phyloP scores from a whole-genome alignment of 2,329 filamentous ascomycete species.

The Penicillium sp. region DNA sequence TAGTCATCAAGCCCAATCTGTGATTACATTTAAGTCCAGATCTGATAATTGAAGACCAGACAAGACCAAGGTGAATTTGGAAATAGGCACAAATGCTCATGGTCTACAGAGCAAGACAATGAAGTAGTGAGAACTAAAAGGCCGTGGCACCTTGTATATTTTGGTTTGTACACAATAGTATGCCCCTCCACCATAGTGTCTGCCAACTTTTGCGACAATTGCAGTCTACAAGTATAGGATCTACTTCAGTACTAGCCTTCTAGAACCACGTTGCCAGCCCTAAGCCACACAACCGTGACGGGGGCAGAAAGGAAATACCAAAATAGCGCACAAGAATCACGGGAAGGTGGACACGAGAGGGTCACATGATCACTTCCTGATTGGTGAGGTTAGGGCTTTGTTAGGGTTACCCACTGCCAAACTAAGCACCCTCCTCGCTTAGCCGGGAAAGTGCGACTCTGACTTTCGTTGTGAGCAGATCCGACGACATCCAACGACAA shows the following conservation, averaged over 20 bases:
- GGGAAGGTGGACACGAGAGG: neutral
- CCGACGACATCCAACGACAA: slow-evolving; percentile 46
- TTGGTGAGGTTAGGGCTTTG: slow-evolving; percentile 28
- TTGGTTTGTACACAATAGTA: no score
- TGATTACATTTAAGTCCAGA: slow-evolving; percentile 8
- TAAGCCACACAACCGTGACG: neutral
- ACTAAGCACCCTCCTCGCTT: slow-evolving; percentile 34
- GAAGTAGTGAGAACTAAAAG: no score
- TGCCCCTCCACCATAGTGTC: neutral
- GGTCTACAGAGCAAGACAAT: no score
- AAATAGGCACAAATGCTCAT: no score
- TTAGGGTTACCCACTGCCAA: slow-evolving; percentile 44
- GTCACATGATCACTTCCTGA: neutral
- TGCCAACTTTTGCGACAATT: neutral
- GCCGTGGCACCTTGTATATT: no score
- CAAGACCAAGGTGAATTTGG: neutral
- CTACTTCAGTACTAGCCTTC: neutral
- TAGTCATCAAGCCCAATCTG: slow-evolving; percentile 29
- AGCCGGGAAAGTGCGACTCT: slow-evolving; percentile 32
- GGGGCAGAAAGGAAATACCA: neutral
- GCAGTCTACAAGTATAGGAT: neutral
- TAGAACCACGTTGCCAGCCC: neutral
- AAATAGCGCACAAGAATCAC: neutral
- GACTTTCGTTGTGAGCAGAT: slow-evolving; percentile 46
- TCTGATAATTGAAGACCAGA: neutral